These are phyloP conservation scores for Heterobasidion occidentale DNA, from an alignment of 1,284 basidiomycete species.

Conservation along the genomic window DNA sequence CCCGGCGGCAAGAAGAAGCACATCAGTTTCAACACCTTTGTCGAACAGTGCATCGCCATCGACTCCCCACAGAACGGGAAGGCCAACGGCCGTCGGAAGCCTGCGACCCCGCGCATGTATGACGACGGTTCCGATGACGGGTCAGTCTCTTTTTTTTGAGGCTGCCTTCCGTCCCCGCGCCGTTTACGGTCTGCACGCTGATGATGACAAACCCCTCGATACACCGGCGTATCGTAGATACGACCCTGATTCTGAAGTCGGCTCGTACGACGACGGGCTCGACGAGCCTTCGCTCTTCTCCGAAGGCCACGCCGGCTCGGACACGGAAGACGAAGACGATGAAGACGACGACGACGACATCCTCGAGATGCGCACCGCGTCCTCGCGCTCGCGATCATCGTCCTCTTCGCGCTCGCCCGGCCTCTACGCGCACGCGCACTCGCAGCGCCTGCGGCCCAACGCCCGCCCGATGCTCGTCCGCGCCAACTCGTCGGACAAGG, in stretches of 20 bases:
- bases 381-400: slow-evolving; percentile 28
- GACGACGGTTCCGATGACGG: slow-evolving; percentile 49
- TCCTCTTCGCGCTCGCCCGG: slow-evolving; percentile 26
- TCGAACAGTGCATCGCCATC: slow-evolving; percentile 97
- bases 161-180: neutral
- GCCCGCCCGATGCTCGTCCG: slow-evolving; percentile 25
- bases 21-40: slow-evolving; percentile 97
- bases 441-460: slow-evolving; percentile 10
- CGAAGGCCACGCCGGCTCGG: slow-evolving; percentile 14
- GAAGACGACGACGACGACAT: slow-evolving; percentile 57
- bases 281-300: slow-evolving; percentile 31
- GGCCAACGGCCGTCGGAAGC: slow-evolving; percentile 11
- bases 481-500: slow-evolving; percentile 34
- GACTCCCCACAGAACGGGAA: slow-evolving; percentile 38
- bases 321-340: slow-evolving; percentile 44
- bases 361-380: slow-evolving; percentile 52
- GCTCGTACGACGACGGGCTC: slow-evolving; percentile 26
- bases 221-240: slow-evolving; percentile 31
- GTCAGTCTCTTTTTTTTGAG: slow-evolving; percentile 31
- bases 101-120: slow-evolving; percentile 14
- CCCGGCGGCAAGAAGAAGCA: slow-evolving; percentile 56
- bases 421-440: slow-evolving; percentile 8
- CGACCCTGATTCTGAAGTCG: slow-evolving; percentile 56
- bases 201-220: neutral
- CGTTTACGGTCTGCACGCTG: slow-evolving; percentile 4